phyloP scores from a whole-genome alignment of 768 basidiomycete species.

The Lentinula aciculospora region DNA sequence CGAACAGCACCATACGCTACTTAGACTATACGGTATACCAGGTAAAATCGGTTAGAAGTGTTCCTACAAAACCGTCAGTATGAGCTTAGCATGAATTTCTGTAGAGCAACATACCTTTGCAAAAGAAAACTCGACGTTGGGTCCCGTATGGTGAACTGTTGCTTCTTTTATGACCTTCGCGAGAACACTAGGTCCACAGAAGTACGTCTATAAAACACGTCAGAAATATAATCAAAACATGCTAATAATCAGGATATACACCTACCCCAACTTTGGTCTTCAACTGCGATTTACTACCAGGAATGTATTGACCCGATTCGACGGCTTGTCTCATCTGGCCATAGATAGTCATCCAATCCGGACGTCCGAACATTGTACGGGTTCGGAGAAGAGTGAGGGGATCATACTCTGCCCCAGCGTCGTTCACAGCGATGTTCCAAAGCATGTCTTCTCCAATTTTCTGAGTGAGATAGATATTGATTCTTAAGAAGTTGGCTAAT shows the following conservation, averaged over 20 bases:
- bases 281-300: slow-evolving; percentile 71
- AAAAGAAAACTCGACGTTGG: slow-evolving; percentile 70
- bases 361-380: slow-evolving; percentile 88
- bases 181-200: slow-evolving; percentile 77
- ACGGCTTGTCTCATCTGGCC: slow-evolving; percentile 69
- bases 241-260: no score
- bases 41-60: slow-evolving; percentile 40
- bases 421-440: slow-evolving; percentile 89
- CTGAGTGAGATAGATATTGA: slow-evolving; percentile 87
- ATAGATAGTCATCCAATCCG: slow-evolving; percentile 85
- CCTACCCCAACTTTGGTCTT: slow-evolving; percentile 82
- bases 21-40: background rate
- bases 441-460: slow-evolving; percentile 83
- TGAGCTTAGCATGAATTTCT: slow-evolving; percentile 1
- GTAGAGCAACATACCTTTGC: slow-evolving; percentile 50
- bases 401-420: slow-evolving; percentile 80
- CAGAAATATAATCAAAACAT: background rate
- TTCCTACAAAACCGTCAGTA: slow-evolving; percentile 33
- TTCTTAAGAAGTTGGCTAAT: slow-evolving; percentile 84
- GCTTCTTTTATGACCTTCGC: slow-evolving; percentile 77
- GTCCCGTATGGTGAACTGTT: slow-evolving; percentile 45
- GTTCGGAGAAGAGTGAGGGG: slow-evolving; percentile 85
- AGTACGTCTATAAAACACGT: slow-evolving; percentile 58
- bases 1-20: background rate
- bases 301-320: slow-evolving; percentile 76